phyloP scores from a whole-genome alignment of 805 yeast species.

The Hanseniaspora taiwanica region DNA sequence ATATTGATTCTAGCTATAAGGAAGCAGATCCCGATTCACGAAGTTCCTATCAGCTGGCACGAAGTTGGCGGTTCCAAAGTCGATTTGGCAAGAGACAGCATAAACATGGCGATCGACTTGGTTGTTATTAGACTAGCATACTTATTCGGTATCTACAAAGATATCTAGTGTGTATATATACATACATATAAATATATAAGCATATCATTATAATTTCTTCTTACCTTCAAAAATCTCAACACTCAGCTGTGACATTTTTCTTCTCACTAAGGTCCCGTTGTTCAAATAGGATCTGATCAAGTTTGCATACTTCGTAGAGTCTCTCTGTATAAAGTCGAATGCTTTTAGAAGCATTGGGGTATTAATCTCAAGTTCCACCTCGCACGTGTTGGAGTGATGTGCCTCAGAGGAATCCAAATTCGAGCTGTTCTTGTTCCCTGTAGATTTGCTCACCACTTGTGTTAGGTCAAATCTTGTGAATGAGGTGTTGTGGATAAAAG shows the following conservation, averaged over 20 bases:
- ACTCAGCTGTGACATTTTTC: slow-evolving; percentile 22
- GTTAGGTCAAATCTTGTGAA: slow-evolving; percentile 65
- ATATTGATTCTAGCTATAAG: slow-evolving; percentile 67
- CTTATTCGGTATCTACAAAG: slow-evolving; percentile 64
- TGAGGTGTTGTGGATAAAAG: slow-evolving; percentile 63
- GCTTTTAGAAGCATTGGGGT: slow-evolving; percentile 28
- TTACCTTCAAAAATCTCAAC: slow-evolving; percentile 25
- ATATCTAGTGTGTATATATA: slow-evolving; percentile 9
- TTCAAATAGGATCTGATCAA: slow-evolving; percentile 44
- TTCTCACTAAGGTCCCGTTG: slow-evolving; percentile 37
- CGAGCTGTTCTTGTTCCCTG: slow-evolving; percentile 8
- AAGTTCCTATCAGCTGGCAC: slow-evolving; percentile 89
- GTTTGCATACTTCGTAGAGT: slow-evolving; percentile 45
- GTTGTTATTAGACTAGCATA: slow-evolving; percentile 86
- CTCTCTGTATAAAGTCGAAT: slow-evolving; percentile 28
- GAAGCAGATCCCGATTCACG: slow-evolving; percentile 52
- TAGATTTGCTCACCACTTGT: slow-evolving; percentile 27
- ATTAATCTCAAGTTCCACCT: slow-evolving; percentile 41
- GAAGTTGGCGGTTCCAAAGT: slow-evolving; percentile 93
- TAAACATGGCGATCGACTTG: slow-evolving; percentile 87
- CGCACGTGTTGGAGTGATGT: slow-evolving; percentile 22
- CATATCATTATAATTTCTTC: slow-evolving; percentile 16
- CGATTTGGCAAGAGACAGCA: slow-evolving; percentile 79
- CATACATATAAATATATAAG: background rate
- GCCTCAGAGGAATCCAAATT: slow-evolving; percentile 13